These are phyloP conservation scores for Xylaria castorea DNA, from an alignment of 495 filamentous ascomycete species.

Conservation along the genomic window DNA sequence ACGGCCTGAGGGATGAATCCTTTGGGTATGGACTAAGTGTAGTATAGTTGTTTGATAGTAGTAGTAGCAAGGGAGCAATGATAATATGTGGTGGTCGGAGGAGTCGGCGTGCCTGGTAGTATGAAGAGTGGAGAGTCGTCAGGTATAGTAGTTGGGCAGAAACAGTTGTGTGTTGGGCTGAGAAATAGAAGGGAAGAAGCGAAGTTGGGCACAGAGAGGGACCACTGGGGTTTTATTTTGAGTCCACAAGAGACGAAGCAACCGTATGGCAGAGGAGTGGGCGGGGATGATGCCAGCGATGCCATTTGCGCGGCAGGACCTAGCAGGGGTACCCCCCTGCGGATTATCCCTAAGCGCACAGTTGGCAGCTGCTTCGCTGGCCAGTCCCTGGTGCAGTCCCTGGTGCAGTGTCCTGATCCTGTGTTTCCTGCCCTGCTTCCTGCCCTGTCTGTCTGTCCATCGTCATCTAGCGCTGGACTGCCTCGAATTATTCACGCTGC, in stretches of 20 bases:
- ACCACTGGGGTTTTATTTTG: slow-evolving; percentile 56
- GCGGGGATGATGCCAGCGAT: slow-evolving; percentile 24
- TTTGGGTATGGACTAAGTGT: not conserved
- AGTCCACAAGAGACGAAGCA: slow-evolving; percentile 30
- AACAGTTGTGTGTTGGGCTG: slow-evolving; percentile 56
- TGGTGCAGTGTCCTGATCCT: not conserved
- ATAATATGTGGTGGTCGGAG: slow-evolving; percentile 21
- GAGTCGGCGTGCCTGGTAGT: slow-evolving; percentile 19
- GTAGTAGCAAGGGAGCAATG: slow-evolving; percentile 31
- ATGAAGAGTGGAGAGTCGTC: slow-evolving; percentile 20
- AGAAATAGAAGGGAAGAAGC: slow-evolving; percentile 49
- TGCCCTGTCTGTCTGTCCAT: slow-evolving; percentile 6
- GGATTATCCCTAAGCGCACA: slow-evolving; percentile 15
- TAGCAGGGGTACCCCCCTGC: slow-evolving; percentile 23
- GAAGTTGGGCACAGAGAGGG: slow-evolving; percentile 58
- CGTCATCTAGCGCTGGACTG: not conserved
- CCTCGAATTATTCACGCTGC: not conserved
- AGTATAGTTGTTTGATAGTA: slow-evolving; percentile 9
- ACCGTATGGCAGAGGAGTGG: slow-evolving; percentile 8
- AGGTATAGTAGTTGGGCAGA: slow-evolving; percentile 46
- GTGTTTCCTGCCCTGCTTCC: not conserved
- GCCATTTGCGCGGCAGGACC: slow-evolving; percentile 25
- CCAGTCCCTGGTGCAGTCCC: slow-evolving; percentile 12
- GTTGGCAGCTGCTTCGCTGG: slow-evolving; percentile 28
- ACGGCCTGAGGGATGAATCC: slow-evolving; percentile 25